Evolutionary conservation across 129 eudicot species (phyloP), one percentile per base, ranked within the genome.

Genomic region (Pittosporum tobira): DNA sequence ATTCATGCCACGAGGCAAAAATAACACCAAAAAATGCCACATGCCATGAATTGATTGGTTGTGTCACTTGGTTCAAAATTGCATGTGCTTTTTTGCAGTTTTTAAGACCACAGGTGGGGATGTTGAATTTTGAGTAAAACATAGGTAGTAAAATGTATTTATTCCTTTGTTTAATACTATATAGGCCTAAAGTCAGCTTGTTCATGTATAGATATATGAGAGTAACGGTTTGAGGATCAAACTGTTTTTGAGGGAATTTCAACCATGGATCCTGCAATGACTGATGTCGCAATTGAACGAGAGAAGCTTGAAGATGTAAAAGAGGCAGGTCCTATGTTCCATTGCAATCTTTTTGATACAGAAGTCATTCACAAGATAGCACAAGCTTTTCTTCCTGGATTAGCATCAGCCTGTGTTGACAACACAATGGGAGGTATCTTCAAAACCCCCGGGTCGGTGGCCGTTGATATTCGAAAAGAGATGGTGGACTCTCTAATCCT

Each of bases 351-450:
- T 6, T 83, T 58, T 34, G 98, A 91, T 77, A 68, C 73, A 6
- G 95, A 86, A 67, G 52, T 80, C 28, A 84, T 77, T 65, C 75
- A 79, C 75, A 86, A 79, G 77, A 78, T 91, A 58, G 95, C 96
- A 19, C 76, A 78, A 67, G 84, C 68, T 29, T 72, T 91, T 61
- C 90, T 91, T 44, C 84, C 94, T 2, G 98, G 98, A 61, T 79
- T 91, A 66, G 88, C 98, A 43, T 78, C 95, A 42, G 85, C 96
- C 50, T 86, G 96, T 49, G 75, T 91, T 25, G 98, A 91, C 81
- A 83, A 76, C 87, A 91, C 98, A 2, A 78, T 83, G 0, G 98
- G 98, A 7, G 98, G 78, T 62, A 27, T 91, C 63, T 83, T 91
- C 64, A 81, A 57, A 28, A 86, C 52, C 60, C 89, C 94, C 1